These are phyloP conservation scores for Triticum turgidum DNA, from an alignment of 176 grass and related monocot genomes.

Conservation along the genomic window DNA sequence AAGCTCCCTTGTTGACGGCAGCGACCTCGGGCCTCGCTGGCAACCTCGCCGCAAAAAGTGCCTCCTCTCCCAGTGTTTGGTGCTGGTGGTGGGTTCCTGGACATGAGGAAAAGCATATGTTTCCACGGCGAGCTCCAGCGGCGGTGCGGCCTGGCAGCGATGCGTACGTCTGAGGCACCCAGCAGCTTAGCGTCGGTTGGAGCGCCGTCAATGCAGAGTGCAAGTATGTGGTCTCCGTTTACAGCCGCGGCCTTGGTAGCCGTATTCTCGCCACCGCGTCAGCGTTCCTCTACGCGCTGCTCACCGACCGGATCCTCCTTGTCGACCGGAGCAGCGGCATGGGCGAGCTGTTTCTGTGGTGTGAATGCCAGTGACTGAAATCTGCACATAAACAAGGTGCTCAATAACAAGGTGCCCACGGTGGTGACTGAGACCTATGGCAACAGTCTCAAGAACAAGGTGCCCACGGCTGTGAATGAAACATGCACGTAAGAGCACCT, in stretches of 20 bases:
- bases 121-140: slow-evolving; percentile 41
- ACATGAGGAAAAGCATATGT: too few species aligned
- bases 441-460: slow-evolving; percentile 36
- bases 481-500: too few species aligned
- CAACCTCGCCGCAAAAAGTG: too few species aligned
- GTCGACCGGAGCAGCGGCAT: slow-evolving; percentile 34
- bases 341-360: slow-evolving; percentile 55
- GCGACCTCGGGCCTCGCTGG: too few species aligned
- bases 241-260: slow-evolving; percentile 49
- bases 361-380: background rate
- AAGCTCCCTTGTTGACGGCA: too few species aligned
- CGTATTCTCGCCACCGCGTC: slow-evolving; percentile 45
- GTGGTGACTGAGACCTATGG: slow-evolving; percentile 39
- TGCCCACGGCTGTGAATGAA: background rate
- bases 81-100: too few species aligned
- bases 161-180: slow-evolving; percentile 26
- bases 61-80: too few species aligned
- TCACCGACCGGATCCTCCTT: slow-evolving; percentile 58
- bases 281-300: slow-evolving; percentile 50
- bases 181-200: slow-evolving; percentile 32
- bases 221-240: slow-evolving; percentile 49
- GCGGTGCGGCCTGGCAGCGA: slow-evolving; percentile 46
- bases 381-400: too few species aligned
- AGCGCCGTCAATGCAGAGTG: slow-evolving; percentile 2
- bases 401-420: slow-evolving; percentile 23